Evolutionary conservation across 2,329 filamentous ascomycete species (phyloP), one percentile per base, ranked within the genome.

Genomic region (Grosmannia huntii): DNA sequence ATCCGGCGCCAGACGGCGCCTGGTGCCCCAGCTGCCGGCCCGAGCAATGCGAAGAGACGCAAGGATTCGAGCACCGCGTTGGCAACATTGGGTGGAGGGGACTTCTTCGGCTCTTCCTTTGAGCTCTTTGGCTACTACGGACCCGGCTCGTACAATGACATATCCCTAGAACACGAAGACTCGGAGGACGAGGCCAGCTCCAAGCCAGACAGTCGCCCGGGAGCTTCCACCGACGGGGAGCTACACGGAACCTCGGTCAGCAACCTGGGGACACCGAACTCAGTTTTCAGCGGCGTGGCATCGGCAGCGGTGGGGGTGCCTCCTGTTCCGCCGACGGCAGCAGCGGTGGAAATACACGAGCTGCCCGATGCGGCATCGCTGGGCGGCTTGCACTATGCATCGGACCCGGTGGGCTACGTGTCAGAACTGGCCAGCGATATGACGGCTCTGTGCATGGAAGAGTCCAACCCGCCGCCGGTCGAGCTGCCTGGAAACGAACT

Each of bases 101-200:
- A 60, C 51, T 61, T 60, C 55, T 33, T 60, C 27, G 38, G 31
- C 23, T 60, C 62, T 1, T 76, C 77, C 59, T 80, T 79, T 3
- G 77, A 78, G 61, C 75, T 70, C 60, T 78, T 80, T 62, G 78
- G 79, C 72, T 80, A 75, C 62, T 71, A 80, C 19, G 77, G 77
- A 0, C 75, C 77, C 0, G 75, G 73, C 1, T 66, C 68, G 2
- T 75, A 75, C 62, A 72, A 65, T 28, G 76, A 78, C 56, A 67
- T 76, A n/a, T 77, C 72, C 51, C 73, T 76, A 0, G 56, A 75
- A 31, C 72, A 75, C 54, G 73, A 76, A 36, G 71, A 71, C 4
- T 62, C 60, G 19, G 62, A 65, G 4, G 55, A 46, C 33, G 38
- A 57, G n/a, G 33, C 52, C 33, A 57, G 46, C 21, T 27, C 16